phyloP scores from a whole-genome alignment of 345 rosid species.

The Brassica nigra region DNA sequence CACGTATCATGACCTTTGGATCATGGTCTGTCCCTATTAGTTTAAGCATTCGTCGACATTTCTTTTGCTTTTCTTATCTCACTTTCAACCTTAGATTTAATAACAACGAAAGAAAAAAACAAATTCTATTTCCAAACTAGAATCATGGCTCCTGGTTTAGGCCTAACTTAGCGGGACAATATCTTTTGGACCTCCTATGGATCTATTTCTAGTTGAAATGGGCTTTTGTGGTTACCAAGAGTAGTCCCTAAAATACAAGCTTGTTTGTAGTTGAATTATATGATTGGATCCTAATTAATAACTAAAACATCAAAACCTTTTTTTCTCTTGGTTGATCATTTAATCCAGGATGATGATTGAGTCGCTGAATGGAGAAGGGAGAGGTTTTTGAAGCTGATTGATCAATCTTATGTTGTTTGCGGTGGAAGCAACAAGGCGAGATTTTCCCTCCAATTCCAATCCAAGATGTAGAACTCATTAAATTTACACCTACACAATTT shows the following conservation, averaged over 20 bases:
- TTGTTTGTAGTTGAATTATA: background rate
- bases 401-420: background rate
- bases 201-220: background rate
- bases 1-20: slow-evolving; percentile 62
- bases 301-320: background rate
- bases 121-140: slow-evolving; percentile 11
- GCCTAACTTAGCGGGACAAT: background rate
- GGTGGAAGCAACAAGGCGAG: background rate
- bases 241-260: background rate
- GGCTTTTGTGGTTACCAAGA: background rate
- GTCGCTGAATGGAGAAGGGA: background rate
- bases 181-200: background rate
- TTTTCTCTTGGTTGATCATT: background rate
- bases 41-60: slow-evolving; percentile 27
- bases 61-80: slow-evolving; percentile 12
- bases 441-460: background rate
- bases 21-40: slow-evolving; percentile 59
- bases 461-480: background rate
- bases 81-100: slow-evolving; percentile 18
- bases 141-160: background rate
- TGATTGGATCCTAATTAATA: background rate
- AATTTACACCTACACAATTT: background rate
- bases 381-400: background rate
- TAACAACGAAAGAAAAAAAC: slow-evolving; percentile 11
- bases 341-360: background rate